phyloP scores from a whole-genome alignment of 345 rosid species.

The Arabidopsis suecica region DNA sequence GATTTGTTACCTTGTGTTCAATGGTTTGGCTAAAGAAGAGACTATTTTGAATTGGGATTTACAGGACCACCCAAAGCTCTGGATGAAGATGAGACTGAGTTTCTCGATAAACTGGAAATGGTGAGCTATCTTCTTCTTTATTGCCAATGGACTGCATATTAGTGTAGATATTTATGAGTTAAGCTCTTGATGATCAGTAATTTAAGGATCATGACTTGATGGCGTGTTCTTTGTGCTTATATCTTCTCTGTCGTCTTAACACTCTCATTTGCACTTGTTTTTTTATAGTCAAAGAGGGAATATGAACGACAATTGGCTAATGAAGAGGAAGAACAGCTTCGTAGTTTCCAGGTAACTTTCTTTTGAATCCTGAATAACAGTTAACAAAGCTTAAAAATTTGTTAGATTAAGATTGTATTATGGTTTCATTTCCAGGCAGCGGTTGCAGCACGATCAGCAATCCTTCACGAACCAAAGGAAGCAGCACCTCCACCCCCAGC shows the following conservation, averaged over 20 bases:
- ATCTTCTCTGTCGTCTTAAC: constrained; percentile 5
- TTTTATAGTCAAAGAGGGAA: constrained; percentile 70
- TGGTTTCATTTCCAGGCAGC: constrained; percentile 66
- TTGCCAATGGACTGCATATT: neutral
- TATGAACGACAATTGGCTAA: constrained; percentile 74
- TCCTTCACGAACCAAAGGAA: constrained; percentile 69
- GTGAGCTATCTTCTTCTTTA: constrained; percentile 50
- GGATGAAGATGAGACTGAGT: constrained; percentile 98
- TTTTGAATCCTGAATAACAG: neutral
- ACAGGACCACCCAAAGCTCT: constrained; percentile 96
- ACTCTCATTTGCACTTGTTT: constrained; percentile 4
- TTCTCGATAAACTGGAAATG: constrained; percentile 80
- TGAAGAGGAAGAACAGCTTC: constrained; percentile 75
- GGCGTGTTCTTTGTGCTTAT: neutral
- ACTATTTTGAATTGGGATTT: constrained; percentile 1
- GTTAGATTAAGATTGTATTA: constrained; percentile 1
- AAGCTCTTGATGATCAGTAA: constrained; percentile 8
- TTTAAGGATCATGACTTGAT: constrained; percentile 8
- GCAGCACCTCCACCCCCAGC: constrained; percentile 36
- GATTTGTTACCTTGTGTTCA: neutral
- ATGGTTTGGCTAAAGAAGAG: neutral
- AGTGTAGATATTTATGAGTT: constrained; percentile 1
- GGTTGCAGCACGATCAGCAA: constrained; percentile 69
- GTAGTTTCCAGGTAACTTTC: constrained; percentile 75
- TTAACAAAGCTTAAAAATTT: neutral